Evolutionary conservation across 108 stramenopile species (phyloP).

Genomic region (Bacterosira constricta): DNA sequence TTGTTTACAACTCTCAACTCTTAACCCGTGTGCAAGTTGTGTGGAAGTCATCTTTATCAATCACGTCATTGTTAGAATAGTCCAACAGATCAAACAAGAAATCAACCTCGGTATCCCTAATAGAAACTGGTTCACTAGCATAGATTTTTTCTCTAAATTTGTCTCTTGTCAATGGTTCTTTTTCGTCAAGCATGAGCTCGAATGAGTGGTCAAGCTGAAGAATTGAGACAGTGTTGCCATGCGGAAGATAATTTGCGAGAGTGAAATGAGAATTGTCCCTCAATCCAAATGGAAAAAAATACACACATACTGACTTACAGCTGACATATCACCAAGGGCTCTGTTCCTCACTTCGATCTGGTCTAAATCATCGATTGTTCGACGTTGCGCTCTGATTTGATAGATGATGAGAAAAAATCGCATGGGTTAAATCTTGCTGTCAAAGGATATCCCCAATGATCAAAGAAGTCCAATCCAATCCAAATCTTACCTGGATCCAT

Average conservation of each 20-base stretch:
- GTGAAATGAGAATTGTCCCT: background rate
- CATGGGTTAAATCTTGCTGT: background rate
- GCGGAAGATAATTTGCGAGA: background rate
- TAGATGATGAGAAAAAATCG: background rate
- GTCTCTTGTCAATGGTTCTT: constrained; percentile 35
- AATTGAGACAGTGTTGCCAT: no score
- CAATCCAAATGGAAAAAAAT: background rate
- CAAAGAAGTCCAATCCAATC: background rate
- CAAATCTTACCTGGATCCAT: constrained; percentile 31
- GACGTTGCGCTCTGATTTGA: constrained; percentile 20
- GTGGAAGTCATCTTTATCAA: constrained; percentile 52
- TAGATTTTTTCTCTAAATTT: constrained; percentile 39
- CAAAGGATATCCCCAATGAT: no score
- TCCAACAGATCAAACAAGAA: constrained; percentile 58
- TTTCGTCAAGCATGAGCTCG: constrained; percentile 43
- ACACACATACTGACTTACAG: constrained; percentile 29
- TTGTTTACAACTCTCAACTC: background rate
- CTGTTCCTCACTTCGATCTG: constrained; percentile 52
- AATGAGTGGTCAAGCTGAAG: constrained; percentile 41
- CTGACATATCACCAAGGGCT: constrained; percentile 58
- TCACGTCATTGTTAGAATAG: constrained; percentile 37
- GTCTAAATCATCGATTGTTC: constrained; percentile 35
- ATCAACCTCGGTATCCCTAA: constrained; percentile 44
- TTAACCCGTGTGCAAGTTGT: background rate
- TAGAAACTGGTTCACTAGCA: constrained; percentile 36